These are phyloP conservation scores for Cinnamomum micranthum DNA, from an alignment of 164 flowering plant species.

Conservation along the genomic window DNA sequence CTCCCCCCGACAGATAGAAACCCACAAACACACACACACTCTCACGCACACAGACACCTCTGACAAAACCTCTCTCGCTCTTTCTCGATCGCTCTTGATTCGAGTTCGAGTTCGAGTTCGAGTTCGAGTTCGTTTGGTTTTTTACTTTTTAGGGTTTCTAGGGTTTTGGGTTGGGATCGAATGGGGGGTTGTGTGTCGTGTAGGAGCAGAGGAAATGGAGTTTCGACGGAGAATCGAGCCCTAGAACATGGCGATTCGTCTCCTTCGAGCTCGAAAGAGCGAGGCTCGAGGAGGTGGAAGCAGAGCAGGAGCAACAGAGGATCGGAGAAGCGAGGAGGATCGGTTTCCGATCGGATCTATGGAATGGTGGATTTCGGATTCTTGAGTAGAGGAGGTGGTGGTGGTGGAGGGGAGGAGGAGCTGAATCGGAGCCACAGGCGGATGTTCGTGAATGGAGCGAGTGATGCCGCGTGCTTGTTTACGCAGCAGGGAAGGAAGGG, in stretches of 20 bases:
- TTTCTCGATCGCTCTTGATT: not conserved
- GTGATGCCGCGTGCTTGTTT: constrained; percentile 34
- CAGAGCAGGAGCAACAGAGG: constrained; percentile 3
- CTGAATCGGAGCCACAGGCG: constrained; percentile 40
- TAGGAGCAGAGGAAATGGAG: not conserved
- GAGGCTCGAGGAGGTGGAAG: constrained; percentile 12
- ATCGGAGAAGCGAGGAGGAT: constrained; percentile 11
- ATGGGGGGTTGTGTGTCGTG: constrained; percentile 16
- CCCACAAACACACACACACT: not conserved
- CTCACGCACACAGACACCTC: not conserved
- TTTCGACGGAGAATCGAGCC: not conserved
- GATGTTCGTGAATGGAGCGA: constrained; percentile 34
- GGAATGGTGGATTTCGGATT: constrained; percentile 7
- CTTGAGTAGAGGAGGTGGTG: constrained; percentile 3
- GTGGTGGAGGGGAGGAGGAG: constrained; percentile 26
- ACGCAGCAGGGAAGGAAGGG: constrained; percentile 70
- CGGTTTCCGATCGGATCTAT: constrained; percentile 5
- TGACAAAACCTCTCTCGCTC: not conserved
- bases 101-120: not conserved
- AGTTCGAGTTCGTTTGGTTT: no score
- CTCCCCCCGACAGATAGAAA: no score
- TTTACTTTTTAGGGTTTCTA: not conserved
- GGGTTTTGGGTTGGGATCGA: not conserved
- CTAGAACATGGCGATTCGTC: constrained; percentile 5
- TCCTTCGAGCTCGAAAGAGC: constrained; percentile 1